Percentiles rank a stretch among this genome's conserved stretches.
Conservation (phyloP, 768 basidiomycete species). For the Rhizopogon vulgaris region DNA sequence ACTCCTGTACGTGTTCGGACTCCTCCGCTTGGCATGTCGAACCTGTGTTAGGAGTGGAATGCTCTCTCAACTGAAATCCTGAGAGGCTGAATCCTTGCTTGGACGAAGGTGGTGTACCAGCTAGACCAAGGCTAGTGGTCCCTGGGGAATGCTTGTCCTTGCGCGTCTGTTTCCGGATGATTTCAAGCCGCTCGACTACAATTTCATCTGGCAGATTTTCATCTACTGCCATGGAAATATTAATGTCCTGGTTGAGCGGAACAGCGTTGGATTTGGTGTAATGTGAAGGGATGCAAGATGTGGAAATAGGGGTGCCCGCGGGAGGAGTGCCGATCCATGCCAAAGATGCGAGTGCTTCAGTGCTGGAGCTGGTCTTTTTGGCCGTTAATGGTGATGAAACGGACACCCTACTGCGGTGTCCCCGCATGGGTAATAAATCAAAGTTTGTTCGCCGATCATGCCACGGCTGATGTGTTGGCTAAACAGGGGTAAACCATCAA, state of each 20-base stretch:
- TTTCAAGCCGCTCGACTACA: slow-evolving; percentile 42
- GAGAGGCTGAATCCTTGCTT: neutral
- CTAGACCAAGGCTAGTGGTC: neutral
- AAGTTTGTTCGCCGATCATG: slow-evolving; percentile 20
- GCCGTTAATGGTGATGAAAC: neutral
- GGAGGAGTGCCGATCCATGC: slow-evolving; percentile 23
- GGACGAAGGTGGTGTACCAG: neutral
- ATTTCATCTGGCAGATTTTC: slow-evolving; percentile 45
- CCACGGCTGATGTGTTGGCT: slow-evolving; percentile 26
- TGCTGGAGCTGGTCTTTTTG: slow-evolving; percentile 10
- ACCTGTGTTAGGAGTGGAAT: too few species aligned
- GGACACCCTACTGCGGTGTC: neutral
- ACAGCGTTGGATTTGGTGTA: slow-evolving; percentile 1
- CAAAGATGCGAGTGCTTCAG: slow-evolving; percentile 26
- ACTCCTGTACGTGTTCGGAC: neutral
- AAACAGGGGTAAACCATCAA: slow-evolving; percentile 9
- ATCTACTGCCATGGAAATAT: slow-evolving; percentile 42
- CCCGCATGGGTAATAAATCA: neutral
- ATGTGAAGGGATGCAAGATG: neutral
- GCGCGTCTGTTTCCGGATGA: slow-evolving; percentile 26
- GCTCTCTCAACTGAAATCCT: neutral
- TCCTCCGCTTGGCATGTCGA: neutral
- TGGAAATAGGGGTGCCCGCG: neutral
- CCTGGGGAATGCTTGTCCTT: neutral
- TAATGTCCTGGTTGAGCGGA: slow-evolving; percentile 29